Conservation (phyloP, 2,329 filamentous ascomycete species). For the Rhynchosporium agropyri region DNA sequence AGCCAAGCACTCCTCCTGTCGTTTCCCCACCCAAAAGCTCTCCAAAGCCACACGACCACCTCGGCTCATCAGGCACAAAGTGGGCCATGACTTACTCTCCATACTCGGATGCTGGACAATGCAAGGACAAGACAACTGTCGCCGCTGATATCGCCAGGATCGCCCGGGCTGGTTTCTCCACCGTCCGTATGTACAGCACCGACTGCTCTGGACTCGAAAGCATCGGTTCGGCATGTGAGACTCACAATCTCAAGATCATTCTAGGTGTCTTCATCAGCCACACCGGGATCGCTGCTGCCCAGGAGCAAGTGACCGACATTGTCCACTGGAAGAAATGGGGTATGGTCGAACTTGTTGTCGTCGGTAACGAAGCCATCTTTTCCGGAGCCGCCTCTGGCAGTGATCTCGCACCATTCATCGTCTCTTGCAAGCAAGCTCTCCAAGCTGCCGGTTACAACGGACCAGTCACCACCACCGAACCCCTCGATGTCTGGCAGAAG, state of each 20-base stretch:
- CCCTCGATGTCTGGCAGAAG: slow-evolving; percentile 73
- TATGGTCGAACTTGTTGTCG: slow-evolving; percentile 75
- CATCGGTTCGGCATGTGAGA: slow-evolving; percentile 69
- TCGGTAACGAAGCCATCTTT: slow-evolving; percentile 91
- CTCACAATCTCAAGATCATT: slow-evolving; percentile 75
- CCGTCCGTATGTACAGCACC: slow-evolving; percentile 84
- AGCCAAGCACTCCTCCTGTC: slow-evolving; percentile 11
- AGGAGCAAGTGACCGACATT: slow-evolving; percentile 70
- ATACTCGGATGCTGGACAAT: slow-evolving; percentile 61
- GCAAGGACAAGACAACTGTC: slow-evolving; percentile 66
- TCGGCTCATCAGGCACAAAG: slow-evolving; percentile 42
- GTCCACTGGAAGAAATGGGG: slow-evolving; percentile 70
- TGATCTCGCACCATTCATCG: slow-evolving; percentile 72
- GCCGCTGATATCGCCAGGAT: slow-evolving; percentile 63
- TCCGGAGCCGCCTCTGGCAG: slow-evolving; percentile 66
- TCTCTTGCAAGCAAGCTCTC: slow-evolving; percentile 65
- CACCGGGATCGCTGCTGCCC: slow-evolving; percentile 60
- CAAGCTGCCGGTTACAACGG: slow-evolving; percentile 67
- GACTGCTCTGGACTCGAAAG: slow-evolving; percentile 82
- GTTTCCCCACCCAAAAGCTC: too few species aligned
- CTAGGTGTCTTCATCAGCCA: slow-evolving; percentile 83
- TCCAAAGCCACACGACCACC: slow-evolving; percentile 34
- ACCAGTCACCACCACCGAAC: slow-evolving; percentile 82
- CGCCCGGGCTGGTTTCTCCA: slow-evolving; percentile 65
- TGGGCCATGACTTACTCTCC: slow-evolving; percentile 83